Conservation (phyloP, 345 rosid genomes). For the Physaria fendleri region DNA sequence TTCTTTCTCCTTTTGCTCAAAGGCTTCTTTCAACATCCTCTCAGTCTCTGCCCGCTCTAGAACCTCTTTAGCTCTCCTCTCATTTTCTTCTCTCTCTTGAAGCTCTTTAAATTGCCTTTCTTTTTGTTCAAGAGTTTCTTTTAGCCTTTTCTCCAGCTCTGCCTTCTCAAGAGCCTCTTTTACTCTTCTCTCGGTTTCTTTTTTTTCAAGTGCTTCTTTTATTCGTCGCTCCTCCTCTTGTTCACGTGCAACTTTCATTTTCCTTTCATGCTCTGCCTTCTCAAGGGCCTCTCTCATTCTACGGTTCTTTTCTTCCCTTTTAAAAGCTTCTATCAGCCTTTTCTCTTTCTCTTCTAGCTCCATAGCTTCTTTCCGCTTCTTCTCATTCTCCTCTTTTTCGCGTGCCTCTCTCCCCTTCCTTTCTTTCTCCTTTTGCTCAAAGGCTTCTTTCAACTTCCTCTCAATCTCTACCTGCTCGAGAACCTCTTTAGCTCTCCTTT, state of each 20-base stretch:
- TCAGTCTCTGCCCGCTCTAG: constrained; percentile 35
- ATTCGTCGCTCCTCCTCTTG: constrained; percentile 33
- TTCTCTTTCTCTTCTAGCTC: constrained; percentile 31
- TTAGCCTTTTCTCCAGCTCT: constrained; percentile 36
- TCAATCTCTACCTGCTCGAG: constrained; percentile 33
- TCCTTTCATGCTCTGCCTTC: constrained; percentile 36
- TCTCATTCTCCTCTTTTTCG: constrained; percentile 42
- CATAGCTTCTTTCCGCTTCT: no score
- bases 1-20: constrained; percentile 33
- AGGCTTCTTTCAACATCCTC: constrained; percentile 28
- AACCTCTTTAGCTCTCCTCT: constrained; percentile 37
- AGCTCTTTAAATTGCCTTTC: constrained; percentile 39
- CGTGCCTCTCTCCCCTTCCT: constrained; percentile 31
- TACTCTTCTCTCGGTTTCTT: constrained; percentile 33
- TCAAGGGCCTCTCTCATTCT: constrained; percentile 36
- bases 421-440: constrained; percentile 33
- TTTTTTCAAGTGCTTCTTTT: constrained; percentile 26
- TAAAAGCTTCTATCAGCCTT: constrained; percentile 31
- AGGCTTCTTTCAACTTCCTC: constrained; percentile 28
- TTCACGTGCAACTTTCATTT: constrained; percentile 24
- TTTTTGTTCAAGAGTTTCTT: constrained; percentile 38
- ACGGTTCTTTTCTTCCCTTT: constrained; percentile 38
- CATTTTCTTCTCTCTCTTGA: constrained; percentile 40
- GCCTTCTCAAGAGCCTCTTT: constrained; percentile 37
- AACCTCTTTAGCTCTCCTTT: constrained; percentile 36